Base-by-base conservation (phyloP, 2,329 filamentous ascomycete genomes). In the Onygenales sp. region DNA sequence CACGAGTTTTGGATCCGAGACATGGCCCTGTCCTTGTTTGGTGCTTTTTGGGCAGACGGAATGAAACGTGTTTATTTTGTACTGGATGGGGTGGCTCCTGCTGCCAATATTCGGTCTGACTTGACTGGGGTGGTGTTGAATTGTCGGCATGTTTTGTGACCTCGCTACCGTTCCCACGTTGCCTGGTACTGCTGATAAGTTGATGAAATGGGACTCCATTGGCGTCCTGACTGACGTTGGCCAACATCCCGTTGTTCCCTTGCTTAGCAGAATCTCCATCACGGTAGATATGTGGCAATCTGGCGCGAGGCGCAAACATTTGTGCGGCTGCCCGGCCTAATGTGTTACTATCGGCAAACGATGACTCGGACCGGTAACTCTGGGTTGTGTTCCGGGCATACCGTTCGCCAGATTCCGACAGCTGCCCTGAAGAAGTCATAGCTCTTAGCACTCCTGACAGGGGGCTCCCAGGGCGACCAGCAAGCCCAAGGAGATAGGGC, bases 401-500 rank as follows among this genome's bases (percentile, higher is more conserved):
- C 6, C 35, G 13, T n/a, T 39, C 33, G 5, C 35, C 49, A 43
- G 14, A 41, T 46, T 53, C 51, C 11, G 51, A 53, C n/a, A 43
- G 32, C 10, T 41, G 14, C 3, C n/a, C 36, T 8, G 58, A 58
- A 38, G 56, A 59, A 9, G 55, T 53, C 42, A 59, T 47, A 14
- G 61, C 61, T 14, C 56, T 58, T 36, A 71, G 45, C 0, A 67
- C 42, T 5, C 62, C 63, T 2, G 64, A 62, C 5, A 59, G 54
- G 2, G 70, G 69, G 2, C 64, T 72, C 27, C 71, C 70, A 13
- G 70, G 70, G 3, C 67, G 67, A 6, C 63, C 66, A 11, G 61
- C 60, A 5, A 64, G 57, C 17, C 58, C 51, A 36, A 53, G 47
- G 52, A 62, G 50, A 56, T 49, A 31, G 35, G 52, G 6, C 50